Percentiles rank a stretch among this genome's conserved stretches.
These are phyloP conservation scores for Neopestalotiopsis sp. DNA, from an alignment of 2,329 filamentous ascomycete species.

Conservation along the genomic window DNA sequence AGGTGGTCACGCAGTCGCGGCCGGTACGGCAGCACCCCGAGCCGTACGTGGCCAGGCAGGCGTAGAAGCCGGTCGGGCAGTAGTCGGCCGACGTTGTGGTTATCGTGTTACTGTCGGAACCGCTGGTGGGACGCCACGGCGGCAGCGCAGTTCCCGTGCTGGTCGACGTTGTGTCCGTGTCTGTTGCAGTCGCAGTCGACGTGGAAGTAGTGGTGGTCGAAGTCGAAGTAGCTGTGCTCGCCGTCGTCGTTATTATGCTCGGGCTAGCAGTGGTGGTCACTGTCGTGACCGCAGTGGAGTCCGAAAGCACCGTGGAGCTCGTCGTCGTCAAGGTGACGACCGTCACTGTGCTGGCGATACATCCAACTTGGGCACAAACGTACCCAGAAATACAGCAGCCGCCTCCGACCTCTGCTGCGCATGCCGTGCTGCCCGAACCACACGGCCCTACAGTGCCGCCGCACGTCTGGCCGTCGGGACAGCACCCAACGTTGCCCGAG, in stretches of 20 bases:
- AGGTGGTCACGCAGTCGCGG: slow-evolving; percentile 80
- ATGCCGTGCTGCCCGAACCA: slow-evolving; percentile 65
- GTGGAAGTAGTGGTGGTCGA: slow-evolving; percentile 33
- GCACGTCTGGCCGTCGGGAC: slow-evolving; percentile 68
- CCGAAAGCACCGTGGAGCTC: slow-evolving; percentile 41
- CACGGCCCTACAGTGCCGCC: slow-evolving; percentile 68
- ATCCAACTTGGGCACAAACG: slow-evolving; percentile 72
- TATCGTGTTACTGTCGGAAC: slow-evolving; percentile 37
- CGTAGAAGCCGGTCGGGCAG: slow-evolving; percentile 92
- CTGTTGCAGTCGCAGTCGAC: slow-evolving; percentile 28
- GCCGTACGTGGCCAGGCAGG: slow-evolving; percentile 82
- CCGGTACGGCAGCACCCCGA: slow-evolving; percentile 88
- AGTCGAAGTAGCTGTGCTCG: slow-evolving; percentile 31
- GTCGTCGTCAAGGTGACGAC: slow-evolving; percentile 44
- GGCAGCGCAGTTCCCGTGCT: slow-evolving; percentile 43
- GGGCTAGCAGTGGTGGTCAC: slow-evolving; percentile 47
- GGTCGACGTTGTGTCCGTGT: slow-evolving; percentile 30
- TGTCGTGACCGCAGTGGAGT: slow-evolving; percentile 38
- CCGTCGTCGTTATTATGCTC: slow-evolving; percentile 32
- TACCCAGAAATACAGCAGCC: slow-evolving; percentile 79
- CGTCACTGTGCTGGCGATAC: slow-evolving; percentile 49
- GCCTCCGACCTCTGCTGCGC: slow-evolving; percentile 68
- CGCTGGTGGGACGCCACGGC: slow-evolving; percentile 40
- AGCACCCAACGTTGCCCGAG: slow-evolving; percentile 76
- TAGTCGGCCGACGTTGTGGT: slow-evolving; percentile 42